Base-by-base conservation (phyloP, 495 filamentous ascomycete species). In the Sphaerosporella brunnea region DNA sequence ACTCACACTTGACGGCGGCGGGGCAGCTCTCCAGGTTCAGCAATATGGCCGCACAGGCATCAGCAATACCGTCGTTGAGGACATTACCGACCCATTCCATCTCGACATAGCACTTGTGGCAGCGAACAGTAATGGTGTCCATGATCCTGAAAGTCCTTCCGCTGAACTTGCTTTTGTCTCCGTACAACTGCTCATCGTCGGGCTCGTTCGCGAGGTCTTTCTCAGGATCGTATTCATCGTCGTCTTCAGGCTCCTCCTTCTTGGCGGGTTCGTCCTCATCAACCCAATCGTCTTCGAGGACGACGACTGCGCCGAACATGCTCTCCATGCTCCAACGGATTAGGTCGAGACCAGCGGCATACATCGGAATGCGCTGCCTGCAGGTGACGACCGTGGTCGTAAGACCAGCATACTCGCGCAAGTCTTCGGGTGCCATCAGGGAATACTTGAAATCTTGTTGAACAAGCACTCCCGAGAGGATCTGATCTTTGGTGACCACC, bases 21-120 rank as follows among this genome's bases (percentile, higher is more conserved):
- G 92, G 92, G 41, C 78, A 87, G 62, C 79, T 88, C 65, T 97
- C 92, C 11, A 93, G 78, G 0, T 78, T 82, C 49, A 93, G 73
- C 8, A 97, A 71, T 2, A 93, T 84, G 3, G 82, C 90, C 68
- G 95, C 79, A 13, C 94, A 82, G 9, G 90, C 84, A 64, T 97
- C 90, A 4, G 92, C 90, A 53, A 97, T 90, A 24, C 87, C 84
- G 54, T 97, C 90, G 57, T 96, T 97, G 53, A 94, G 75, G 73
- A 93, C 81, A 59, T 94, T 97, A 23, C 88, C 90, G 56, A 95
- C 90, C 90, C 90, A 97, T 60, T 94, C 85, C 1, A 95, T 65
- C 56, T 88, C 85, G 5, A 97, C 73, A 56, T 88, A 80, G 19
- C 85, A 79, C 23, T 74, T 66, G 36, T 45, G 53, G 26, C 57